Evolutionary conservation across 148 eudicot genomes (phyloP), one percentile per base, ranked within the genome.

Genomic region (Rhododendron ovatum): DNA sequence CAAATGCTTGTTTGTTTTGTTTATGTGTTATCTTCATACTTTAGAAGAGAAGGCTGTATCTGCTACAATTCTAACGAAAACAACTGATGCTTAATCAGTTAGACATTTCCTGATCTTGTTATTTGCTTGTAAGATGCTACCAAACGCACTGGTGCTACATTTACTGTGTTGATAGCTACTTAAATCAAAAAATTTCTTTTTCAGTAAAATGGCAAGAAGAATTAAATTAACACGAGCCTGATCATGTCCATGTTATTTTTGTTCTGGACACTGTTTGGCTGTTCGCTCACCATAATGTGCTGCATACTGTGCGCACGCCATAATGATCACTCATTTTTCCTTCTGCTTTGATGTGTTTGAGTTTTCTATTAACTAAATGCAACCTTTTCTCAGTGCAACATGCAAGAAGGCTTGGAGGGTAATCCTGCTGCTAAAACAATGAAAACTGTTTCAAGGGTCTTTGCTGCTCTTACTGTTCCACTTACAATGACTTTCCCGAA

Each of bases 381-480:
- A 41, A 53, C 82, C 85, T 63, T 77, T 91, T 86, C 57, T 43
- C 92, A 98, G 99, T 93, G 88, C 82, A 98, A 98, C 88, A 88
- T 92, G 91, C 99, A 94, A 92, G 98, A 94, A 91, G 99, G 98
- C 28, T 33, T 95, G 93, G 99, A 95, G 89, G 99, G 98, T 75
- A 98, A 95, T 89, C 98, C 98, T 48, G 87, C 93, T 87, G 99
- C 95, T 86, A 88, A 89, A 39, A 95, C 96, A 81, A 94, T 95
- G 93, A 98, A 98, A 87, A 93, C 93, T 85, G 93, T 95, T 88
- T 93, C 96, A 55, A 91, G 99, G 88, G 98, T 57, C 39, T 88
- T 98, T 86, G 99, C 99, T 82, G 91, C 86, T 89, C 88, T 95
- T 50, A 89, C 96, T 1, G 90, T 98, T 83, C 98, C 98, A 76